phyloP scores from a whole-genome alignment of 148 eudicot genomes.

The Drosera capensis region DNA sequence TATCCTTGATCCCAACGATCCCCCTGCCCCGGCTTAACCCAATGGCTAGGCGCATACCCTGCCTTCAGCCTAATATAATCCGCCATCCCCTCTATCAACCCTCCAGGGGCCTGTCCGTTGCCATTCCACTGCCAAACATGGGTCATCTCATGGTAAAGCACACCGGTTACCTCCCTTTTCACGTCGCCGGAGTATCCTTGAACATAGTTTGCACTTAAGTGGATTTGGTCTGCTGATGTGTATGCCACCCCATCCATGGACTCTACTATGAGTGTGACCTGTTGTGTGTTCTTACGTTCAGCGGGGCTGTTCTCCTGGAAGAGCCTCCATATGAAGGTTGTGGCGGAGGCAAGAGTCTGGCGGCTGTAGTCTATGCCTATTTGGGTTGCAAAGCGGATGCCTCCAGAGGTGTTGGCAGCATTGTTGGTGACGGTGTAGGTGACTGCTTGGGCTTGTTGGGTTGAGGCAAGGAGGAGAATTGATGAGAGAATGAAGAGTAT shows the following conservation, averaged over 20 bases:
- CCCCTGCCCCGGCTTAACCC: slow-evolving; percentile 32
- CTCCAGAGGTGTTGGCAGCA: slow-evolving; percentile 21
- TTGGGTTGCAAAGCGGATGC: slow-evolving; percentile 19
- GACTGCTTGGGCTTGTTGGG: slow-evolving; percentile 13
- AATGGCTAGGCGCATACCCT: slow-evolving; percentile 18
- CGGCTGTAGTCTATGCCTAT: slow-evolving; percentile 18
- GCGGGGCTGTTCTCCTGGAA: slow-evolving; percentile 17
- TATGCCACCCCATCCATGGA: slow-evolving; percentile 17
- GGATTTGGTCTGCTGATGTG: slow-evolving; percentile 12
- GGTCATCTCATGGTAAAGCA: slow-evolving; percentile 32
- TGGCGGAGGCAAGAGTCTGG: slow-evolving; percentile 15
- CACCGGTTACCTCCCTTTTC: slow-evolving; percentile 19
- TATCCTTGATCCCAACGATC: slow-evolving; percentile 30
- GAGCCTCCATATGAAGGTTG: slow-evolving; percentile 30
- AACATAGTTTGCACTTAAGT: slow-evolving; percentile 23
- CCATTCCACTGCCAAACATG: slow-evolving; percentile 40
- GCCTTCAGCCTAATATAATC: slow-evolving; percentile 39
- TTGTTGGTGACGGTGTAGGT: slow-evolving; percentile 17
- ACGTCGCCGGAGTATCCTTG: slow-evolving; percentile 23
- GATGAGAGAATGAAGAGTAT: slow-evolving; percentile 1
- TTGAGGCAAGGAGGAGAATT: slow-evolving; percentile 3
- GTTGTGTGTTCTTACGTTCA: slow-evolving; percentile 13
- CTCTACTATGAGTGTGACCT: slow-evolving; percentile 16
- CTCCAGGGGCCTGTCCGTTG: slow-evolving; percentile 13
- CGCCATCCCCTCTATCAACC: slow-evolving; percentile 35